These are phyloP conservation scores for Camellia japonica DNA, from an alignment of 148 eudicot genomes.

Conservation along the genomic window DNA sequence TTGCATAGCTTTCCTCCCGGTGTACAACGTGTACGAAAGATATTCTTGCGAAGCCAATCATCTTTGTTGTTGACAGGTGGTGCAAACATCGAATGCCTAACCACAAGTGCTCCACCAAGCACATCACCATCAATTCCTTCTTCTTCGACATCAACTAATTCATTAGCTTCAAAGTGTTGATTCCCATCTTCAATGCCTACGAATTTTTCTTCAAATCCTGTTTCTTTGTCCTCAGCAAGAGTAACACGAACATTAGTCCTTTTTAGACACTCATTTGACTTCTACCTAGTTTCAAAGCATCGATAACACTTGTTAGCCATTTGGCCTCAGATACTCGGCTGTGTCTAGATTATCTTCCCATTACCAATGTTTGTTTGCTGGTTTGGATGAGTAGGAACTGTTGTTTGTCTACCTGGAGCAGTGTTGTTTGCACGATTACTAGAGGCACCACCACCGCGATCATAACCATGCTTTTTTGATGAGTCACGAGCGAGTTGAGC, in stretches of 20 bases:
- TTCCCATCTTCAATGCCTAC: too few relatives aligned
- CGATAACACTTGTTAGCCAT: not conserved
- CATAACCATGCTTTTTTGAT: not conserved
- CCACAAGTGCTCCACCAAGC: not conserved
- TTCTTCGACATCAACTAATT: too few relatives aligned
- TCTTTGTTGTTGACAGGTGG: not conserved
- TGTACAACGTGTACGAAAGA: not conserved
- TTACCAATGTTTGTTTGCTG: not conserved
- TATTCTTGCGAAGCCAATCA: not conserved
- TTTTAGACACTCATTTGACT: not conserved
- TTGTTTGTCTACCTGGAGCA: not conserved
- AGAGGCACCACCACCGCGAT: not conserved
- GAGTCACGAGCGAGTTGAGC: too few relatives aligned
- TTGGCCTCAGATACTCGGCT: not conserved
- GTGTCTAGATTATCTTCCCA: not conserved
- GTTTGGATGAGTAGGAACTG: not conserved
- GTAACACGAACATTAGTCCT: too few relatives aligned
- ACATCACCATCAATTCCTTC: too few relatives aligned
- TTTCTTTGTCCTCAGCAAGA: too few relatives aligned
- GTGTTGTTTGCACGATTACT: not conserved
- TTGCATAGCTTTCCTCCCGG: conserved; percentile 5
- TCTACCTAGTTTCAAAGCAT: not conserved
- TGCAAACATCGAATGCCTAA: not conserved
- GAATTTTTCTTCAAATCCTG: too few relatives aligned
- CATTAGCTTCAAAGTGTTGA: too few relatives aligned